Evolutionary conservation across 345 rosid genomes (phyloP).

Genomic region (Laguncularia racemosa): DNA sequence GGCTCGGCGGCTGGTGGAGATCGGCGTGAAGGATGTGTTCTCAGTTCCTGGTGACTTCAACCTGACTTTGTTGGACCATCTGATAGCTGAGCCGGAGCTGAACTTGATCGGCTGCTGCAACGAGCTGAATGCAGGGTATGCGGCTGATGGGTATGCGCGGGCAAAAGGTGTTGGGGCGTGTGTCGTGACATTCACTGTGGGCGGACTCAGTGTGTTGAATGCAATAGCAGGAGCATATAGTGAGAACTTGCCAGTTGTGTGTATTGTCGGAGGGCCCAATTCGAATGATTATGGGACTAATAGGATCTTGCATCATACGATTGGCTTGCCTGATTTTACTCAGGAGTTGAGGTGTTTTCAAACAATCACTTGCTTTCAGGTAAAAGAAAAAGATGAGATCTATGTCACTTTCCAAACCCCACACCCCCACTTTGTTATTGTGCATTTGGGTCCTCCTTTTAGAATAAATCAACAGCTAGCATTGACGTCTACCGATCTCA

Average conservation of each 20-base stretch:
- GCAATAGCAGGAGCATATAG: conserved; percentile 72
- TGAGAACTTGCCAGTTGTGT: conserved; percentile 63
- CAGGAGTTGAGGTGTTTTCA: conserved; percentile 68
- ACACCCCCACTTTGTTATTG: too few species aligned
- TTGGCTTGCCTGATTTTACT: conserved; percentile 58
- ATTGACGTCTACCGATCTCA: too few species aligned
- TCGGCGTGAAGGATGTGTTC: conserved; percentile 60
- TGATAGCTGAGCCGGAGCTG: conserved; percentile 49
- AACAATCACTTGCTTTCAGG: conserved; percentile 52
- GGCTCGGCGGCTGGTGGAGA: conserved; percentile 64
- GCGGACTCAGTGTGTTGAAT: conserved; percentile 60
- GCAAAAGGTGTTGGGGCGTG: conserved; percentile 63
- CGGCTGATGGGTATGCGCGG: conserved; percentile 72
- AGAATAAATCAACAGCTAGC: too few species aligned
- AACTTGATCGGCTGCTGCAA: conserved; percentile 64
- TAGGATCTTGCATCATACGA: conserved; percentile 66
- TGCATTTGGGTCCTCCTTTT: too few species aligned
- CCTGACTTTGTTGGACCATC: conserved; percentile 52
- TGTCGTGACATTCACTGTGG: conserved; percentile 72
- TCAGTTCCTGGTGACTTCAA: conserved; percentile 76
- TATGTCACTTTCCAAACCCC: too few species aligned
- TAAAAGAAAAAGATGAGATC: conserved; percentile 4
- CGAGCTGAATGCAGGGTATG: conserved; percentile 78
- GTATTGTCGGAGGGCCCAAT: conserved; percentile 65
- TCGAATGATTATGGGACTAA: conserved; percentile 66